Percentiles rank a stretch among this genome's conserved stretches.
Conservation (phyloP, 1,284 basidiomycete species). For the Tremellales sp. region DNA sequence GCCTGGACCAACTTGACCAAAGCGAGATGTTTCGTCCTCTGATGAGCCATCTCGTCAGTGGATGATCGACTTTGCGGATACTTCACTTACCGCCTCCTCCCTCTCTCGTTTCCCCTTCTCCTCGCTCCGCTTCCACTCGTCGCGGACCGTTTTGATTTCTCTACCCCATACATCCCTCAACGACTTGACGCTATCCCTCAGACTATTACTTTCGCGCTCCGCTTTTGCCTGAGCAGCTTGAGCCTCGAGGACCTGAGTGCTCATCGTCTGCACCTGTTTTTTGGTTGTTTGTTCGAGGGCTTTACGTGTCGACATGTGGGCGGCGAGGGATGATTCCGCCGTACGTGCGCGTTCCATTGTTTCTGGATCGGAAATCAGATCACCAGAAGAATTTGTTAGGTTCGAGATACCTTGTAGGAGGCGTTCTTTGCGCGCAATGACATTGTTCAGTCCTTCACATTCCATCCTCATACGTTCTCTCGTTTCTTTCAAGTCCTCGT, state of each 20-base stretch:
- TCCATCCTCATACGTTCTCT: conserved; percentile 44
- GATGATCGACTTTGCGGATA: not conserved
- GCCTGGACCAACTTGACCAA: conserved; percentile 33
- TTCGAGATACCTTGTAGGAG: conserved; percentile 34
- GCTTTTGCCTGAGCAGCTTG: conserved; percentile 28
- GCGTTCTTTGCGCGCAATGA: conserved; percentile 43
- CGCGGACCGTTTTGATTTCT: conserved; percentile 35
- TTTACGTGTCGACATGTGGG: conserved; percentile 34
- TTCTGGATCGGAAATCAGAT: conserved; percentile 23
- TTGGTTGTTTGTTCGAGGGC: conserved; percentile 37
- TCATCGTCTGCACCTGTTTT: conserved; percentile 35
- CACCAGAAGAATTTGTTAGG: conserved; percentile 1
- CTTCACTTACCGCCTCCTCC: conserved; percentile 35
- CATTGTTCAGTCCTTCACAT: conserved; percentile 42
- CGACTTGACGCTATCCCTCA: conserved; percentile 39
- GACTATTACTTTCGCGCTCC: conserved; percentile 35
- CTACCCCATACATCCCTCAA: conserved; percentile 42
- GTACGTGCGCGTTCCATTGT: conserved; percentile 42
- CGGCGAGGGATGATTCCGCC: conserved; percentile 34
- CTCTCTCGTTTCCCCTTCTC: conserved; percentile 29
- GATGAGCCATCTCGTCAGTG: not conserved
- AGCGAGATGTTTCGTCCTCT: conserved; percentile 27
- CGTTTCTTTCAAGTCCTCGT: conserved; percentile 46
- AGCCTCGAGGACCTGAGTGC: conserved; percentile 33
- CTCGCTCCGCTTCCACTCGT: conserved; percentile 27